phyloP scores from a whole-genome alignment of 2,329 filamentous ascomycete species.

The Plectosphaerella sp. region DNA sequence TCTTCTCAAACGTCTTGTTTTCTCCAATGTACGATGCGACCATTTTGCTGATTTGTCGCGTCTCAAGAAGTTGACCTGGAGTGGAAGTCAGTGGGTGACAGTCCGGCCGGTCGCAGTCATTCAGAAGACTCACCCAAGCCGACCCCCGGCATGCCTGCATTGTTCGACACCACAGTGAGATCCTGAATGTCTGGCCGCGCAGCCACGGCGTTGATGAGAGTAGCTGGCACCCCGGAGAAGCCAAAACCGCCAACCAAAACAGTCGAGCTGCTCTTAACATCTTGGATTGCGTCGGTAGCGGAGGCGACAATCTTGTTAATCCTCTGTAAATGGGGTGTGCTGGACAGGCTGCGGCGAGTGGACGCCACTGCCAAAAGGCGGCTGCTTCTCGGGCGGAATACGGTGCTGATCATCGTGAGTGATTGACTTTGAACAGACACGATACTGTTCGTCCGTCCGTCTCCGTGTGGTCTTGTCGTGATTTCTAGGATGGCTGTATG shows the following conservation, averaged over 20 bases:
- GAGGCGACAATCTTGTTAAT: conserved; percentile 75
- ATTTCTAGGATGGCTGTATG: no score
- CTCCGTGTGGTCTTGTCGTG: no score
- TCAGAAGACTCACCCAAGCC: conserved; percentile 53
- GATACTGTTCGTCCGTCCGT: no score
- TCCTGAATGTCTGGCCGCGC: conserved; percentile 66
- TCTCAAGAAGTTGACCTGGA: conserved; percentile 61
- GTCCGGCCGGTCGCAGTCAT: neutral
- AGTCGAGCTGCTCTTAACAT: conserved; percentile 74
- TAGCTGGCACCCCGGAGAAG: conserved; percentile 77
- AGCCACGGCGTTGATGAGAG: conserved; percentile 68
- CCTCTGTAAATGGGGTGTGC: neutral
- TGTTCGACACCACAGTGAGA: conserved; percentile 89
- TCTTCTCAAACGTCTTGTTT: conserved; percentile 88
- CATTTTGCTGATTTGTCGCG: conserved; percentile 87
- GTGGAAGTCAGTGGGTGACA: neutral
- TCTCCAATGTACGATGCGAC: conserved; percentile 91
- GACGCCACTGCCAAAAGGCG: neutral
- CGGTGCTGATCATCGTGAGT: no score
- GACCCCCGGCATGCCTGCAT: conserved; percentile 78
- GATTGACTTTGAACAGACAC: no score
- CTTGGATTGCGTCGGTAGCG: conserved; percentile 64
- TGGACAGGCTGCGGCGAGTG: neutral
- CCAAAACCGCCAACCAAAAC: conserved; percentile 79
- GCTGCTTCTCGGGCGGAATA: neutral